A percentile compares a stretch with the other conserved stretches of the same genome.
phyloP scores from a whole-genome alignment of 1,284 basidiomycete species.

The Flammula alnicola region DNA sequence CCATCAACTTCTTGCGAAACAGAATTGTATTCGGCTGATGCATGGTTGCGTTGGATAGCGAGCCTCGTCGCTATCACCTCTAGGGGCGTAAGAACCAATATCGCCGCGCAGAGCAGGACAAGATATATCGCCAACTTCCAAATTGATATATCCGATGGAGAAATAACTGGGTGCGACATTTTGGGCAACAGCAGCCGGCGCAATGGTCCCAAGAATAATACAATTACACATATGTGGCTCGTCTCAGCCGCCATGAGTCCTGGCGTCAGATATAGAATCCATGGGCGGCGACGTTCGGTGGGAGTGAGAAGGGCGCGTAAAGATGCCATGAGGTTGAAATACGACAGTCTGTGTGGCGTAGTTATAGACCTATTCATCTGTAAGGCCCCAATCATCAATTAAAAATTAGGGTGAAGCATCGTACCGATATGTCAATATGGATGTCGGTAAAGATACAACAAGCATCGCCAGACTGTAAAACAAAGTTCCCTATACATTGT shows the following conservation, averaged over 20 bases:
- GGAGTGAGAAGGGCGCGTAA: slow-evolving; percentile 80
- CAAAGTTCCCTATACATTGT: slow-evolving; percentile 51
- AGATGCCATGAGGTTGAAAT: slow-evolving; percentile 62
- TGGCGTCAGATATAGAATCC: slow-evolving; percentile 83
- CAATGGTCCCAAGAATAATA: slow-evolving; percentile 69
- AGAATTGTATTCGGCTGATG: slow-evolving; percentile 71
- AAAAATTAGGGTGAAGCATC: slow-evolving; percentile 22
- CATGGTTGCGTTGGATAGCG: slow-evolving; percentile 85
- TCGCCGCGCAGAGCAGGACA: slow-evolving; percentile 61
- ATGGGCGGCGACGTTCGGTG: slow-evolving; percentile 80
- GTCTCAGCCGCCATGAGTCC: slow-evolving; percentile 77
- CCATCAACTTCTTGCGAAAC: slow-evolving; percentile 74
- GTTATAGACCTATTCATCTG: slow-evolving; percentile 70
- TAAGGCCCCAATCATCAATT: not conserved
- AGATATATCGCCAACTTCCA: slow-evolving; percentile 65
- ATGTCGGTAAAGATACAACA: slow-evolving; percentile 79
- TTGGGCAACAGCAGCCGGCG: slow-evolving; percentile 67
- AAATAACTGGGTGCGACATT: slow-evolving; percentile 43
- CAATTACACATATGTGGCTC: slow-evolving; percentile 68
- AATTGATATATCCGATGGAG: slow-evolving; percentile 44
- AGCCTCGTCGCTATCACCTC: slow-evolving; percentile 85
- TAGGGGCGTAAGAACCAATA: slow-evolving; percentile 73
- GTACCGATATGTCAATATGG: slow-evolving; percentile 81
- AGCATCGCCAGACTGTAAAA: slow-evolving; percentile 69
- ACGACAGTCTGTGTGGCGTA: slow-evolving; percentile 83